Conservation (phyloP, 345 rosid species). For the Lenwebbia sp. region DNA sequence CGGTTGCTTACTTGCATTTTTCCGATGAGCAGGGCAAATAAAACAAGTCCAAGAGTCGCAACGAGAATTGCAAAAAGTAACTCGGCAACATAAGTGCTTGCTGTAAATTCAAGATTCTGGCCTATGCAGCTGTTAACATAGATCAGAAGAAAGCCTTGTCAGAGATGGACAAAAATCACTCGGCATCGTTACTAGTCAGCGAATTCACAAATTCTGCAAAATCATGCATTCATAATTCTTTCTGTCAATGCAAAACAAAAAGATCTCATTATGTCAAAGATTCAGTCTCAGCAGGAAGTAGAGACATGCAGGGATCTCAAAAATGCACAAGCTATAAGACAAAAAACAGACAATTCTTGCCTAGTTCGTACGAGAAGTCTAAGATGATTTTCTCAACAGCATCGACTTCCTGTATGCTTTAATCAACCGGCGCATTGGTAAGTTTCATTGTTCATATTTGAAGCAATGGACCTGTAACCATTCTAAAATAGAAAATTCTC, state of each 20-base stretch:
- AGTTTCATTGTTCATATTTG: neutral
- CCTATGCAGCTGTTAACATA: constrained; percentile 10
- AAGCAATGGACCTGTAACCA: neutral
- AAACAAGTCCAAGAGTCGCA: constrained; percentile 40
- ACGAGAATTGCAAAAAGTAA: constrained; percentile 39
- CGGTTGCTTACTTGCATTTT: constrained; percentile 25
- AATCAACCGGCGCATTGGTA: neutral
- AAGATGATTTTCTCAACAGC: neutral
- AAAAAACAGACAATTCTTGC: neutral
- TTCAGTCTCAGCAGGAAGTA: neutral
- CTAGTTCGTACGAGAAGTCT: neutral
- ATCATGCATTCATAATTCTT: neutral
- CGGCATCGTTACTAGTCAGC: neutral
- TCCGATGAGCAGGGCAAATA: constrained; percentile 50
- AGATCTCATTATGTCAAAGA: neutral
- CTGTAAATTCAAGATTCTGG: constrained; percentile 13
- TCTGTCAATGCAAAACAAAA: neutral
- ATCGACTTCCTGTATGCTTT: neutral
- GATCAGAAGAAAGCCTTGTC: neutral
- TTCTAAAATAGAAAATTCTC: neutral
- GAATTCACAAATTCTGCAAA: neutral
- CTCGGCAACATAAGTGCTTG: constrained; percentile 30
- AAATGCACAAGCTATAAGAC: neutral
- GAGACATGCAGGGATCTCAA: neutral
- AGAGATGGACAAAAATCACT: neutral